A percentile compares a stretch with the other conserved stretches of the same genome.
Conservation (phyloP, 768 basidiomycete genomes). For the Psilocybe cyanescens region DNA sequence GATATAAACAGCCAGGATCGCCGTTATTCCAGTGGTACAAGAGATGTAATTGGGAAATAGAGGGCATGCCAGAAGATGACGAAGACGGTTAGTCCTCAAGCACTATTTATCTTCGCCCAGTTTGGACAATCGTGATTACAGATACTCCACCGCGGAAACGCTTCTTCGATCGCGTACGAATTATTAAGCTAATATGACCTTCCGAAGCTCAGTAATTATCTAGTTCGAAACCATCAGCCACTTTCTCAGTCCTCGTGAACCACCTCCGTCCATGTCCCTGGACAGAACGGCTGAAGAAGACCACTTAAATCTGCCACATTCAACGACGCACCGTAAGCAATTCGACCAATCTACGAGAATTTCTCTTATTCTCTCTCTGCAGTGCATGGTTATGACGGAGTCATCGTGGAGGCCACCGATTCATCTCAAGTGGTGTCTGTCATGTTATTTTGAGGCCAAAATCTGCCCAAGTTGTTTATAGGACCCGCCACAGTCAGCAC, state of each 20-base stretch:
- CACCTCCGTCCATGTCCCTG: constrained; percentile 79
- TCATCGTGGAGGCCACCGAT: constrained; percentile 80
- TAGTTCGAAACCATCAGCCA: constrained; percentile 82
- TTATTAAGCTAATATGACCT: neutral
- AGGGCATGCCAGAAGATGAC: constrained; percentile 79
- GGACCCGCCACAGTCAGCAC: neutral
- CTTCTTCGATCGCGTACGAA: constrained; percentile 67
- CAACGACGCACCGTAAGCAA: constrained; percentile 66
- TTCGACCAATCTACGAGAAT: constrained; percentile 8
- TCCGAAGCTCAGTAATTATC: constrained; percentile 1
- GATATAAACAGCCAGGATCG: constrained; percentile 69
- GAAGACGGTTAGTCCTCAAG: constrained; percentile 63
- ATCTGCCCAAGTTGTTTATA: no score
- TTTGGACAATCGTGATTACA: constrained; percentile 25
- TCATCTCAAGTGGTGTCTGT: constrained; percentile 78
- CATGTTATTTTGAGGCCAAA: constrained; percentile 54
- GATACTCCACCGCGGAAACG: constrained; percentile 77
- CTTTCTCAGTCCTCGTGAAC: constrained; percentile 75
- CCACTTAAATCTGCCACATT: constrained; percentile 64
- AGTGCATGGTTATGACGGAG: constrained; percentile 83
- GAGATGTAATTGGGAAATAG: constrained; percentile 90
- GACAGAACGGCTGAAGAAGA: constrained; percentile 82
- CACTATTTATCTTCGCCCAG: neutral
- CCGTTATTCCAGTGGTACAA: constrained; percentile 91
- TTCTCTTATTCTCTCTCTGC: neutral